Evolutionary conservation across 108 stramenopile species (phyloP), one percentile per base, ranked within the genome.

Genomic region (Discostella stelligeroides): DNA sequence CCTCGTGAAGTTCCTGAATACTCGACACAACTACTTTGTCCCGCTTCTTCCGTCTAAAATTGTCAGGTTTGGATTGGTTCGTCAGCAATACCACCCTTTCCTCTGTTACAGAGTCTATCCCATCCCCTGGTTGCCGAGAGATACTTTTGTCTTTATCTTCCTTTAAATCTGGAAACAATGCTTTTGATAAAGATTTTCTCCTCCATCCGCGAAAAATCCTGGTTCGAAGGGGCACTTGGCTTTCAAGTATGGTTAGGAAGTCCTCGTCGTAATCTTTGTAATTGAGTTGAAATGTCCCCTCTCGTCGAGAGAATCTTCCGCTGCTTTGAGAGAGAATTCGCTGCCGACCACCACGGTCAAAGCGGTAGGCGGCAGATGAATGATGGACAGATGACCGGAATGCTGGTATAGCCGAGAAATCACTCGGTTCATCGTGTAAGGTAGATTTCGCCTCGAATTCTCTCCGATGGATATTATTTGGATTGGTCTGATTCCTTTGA

Each of bases 1-100:
- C 86, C 41, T 67, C 47, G 45, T 80, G 82, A 28, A 87, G 70
- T 70, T 87, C 84, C 11, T 87, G 70, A 30, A 80, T 80, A 61
- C 75, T 87, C 28, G 65, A 58, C 23, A 87, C 72, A 17, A 71
- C 34, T 7, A 67, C 63, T 29, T 39, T 63, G 13, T 66, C 45
- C 10, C 38, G 30, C 51, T 79, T 68, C 51, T 54, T 72, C 25
- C 40, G 40, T 38, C 39, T 49, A 34, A 65, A 38, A 30, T 20
- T 38, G 38, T 39, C 51, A 25, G 39, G 21, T 40, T 64, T 45
- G 30, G 54, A 29, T 23, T 56, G 45, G 15, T 3, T 23, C 15
- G 50, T 53, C 30, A 15, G 23, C 0, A 34, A 63, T 43, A n/a
- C 11, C 4, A 13, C 7, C 2, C 43, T 27, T 20, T 54, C 41